Conservation (phyloP, 192 early-diverging fungal species). For the Podila epigama region DNA sequence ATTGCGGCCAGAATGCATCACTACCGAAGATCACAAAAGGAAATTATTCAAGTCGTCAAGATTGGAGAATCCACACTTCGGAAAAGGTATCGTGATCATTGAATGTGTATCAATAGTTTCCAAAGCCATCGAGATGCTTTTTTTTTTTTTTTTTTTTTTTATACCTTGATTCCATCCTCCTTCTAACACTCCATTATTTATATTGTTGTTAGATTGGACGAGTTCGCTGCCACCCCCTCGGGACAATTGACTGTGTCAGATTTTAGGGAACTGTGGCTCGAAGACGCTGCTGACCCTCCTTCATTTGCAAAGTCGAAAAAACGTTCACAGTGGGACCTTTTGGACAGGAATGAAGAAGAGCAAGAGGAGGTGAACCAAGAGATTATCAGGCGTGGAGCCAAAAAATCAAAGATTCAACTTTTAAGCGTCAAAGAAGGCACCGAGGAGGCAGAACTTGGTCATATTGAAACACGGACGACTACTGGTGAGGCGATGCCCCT, state of each 20-base stretch:
- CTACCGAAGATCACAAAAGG: conserved; percentile 79
- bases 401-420: conserved; percentile 14
- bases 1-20: conserved; percentile 93
- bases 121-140: background rate
- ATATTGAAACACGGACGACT: conserved; percentile 16
- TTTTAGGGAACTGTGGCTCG: conserved; percentile 88
- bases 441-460: conserved; percentile 7
- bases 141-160: background rate
- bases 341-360: conserved; percentile 28
- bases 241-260: conserved; percentile 77
- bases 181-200: background rate
- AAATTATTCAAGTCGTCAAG: conserved; percentile 91
- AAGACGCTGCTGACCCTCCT: conserved; percentile 83
- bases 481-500: background rate
- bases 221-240: conserved; percentile 84
- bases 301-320: conserved; percentile 69
- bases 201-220: conserved; percentile 63
- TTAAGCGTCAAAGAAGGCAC: conserved; percentile 16
- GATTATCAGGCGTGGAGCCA: conserved; percentile 28
- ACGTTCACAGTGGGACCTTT: conserved; percentile 51
- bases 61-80: conserved; percentile 87
- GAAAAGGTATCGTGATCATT: conserved; percentile 60
- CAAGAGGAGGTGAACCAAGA: conserved; percentile 36
- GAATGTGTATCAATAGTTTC: background rate
- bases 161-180: no score